Evolutionary conservation across 176 grass and related monocot genomes (phyloP), one percentile per base, ranked within the genome.

Genomic region (Lolium rigidum): DNA sequence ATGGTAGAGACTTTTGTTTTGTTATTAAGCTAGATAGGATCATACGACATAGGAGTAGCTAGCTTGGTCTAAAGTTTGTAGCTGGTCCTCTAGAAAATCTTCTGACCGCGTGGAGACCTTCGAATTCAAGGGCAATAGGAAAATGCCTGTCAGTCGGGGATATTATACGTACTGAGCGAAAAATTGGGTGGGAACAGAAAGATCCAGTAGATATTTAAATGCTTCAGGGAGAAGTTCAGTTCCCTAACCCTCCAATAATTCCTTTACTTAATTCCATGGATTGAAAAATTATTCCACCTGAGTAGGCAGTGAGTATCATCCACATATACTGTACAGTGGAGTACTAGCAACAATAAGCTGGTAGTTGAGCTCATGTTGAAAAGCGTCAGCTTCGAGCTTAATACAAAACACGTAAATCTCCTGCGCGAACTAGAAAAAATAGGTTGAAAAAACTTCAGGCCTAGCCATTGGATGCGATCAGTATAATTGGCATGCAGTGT

Each of bases 301-400:
- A 84, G 7, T 28, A 31, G 28, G 28, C 81, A n/a, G 70, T 31
- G 74, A 72, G 54, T 24, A 61, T 11, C 51, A 71, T 84, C 74
- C 20, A 48, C 38, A 10, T 31, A 31, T 61, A 47, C 22, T 41
- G 6, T 41, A 41, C 39, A 41, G 5, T 41, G 39, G 39, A 31
- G 28, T 31, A 31, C 28, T 41, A 41, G 39, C 39, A 41, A 41
- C 5, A 6, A 11, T 5, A 72, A 61, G 65, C 54, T 9, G 84
- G 50, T 58, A 47, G 57, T 80, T 64, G 78, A 63, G 68, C 14
- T 54, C 55, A 52, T 63, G 68, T 80, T n/a, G 10, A 31, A 31
- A 31, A 31, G 28, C 8, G 15, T 50, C 55, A 18, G 16, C 18
- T 15, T 22, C 28, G 2, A 31, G 2, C 28, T 31, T 35, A 35